A percentile compares a stretch with the other conserved stretches of the same genome.
These are phyloP conservation scores for Coniophora puteana DNA, from an alignment of 1,284 basidiomycete genomes.

Conservation along the genomic window DNA sequence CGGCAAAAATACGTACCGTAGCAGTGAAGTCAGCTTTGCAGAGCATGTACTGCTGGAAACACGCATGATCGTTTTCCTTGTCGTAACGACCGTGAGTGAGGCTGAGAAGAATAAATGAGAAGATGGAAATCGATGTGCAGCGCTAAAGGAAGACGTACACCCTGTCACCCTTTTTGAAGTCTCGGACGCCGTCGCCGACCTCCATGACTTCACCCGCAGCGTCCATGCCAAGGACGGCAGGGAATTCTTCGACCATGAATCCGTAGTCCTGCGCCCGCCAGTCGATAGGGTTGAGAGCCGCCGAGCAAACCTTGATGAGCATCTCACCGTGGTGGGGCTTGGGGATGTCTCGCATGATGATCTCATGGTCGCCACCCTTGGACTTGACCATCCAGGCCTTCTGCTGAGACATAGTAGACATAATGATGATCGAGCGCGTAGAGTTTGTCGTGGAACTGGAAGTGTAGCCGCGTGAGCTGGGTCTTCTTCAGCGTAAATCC, in stretches of 20 bases:
- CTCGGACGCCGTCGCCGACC: conserved; percentile 33
- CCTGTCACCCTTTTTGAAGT: conserved; percentile 36
- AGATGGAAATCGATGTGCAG: neutral
- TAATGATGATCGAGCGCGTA: too few relatives aligned
- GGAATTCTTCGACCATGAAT: conserved; percentile 26
- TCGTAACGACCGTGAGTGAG: conserved; percentile 8
- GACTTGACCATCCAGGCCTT: neutral
- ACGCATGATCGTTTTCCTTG: conserved; percentile 10
- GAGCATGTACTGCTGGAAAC: conserved; percentile 25
- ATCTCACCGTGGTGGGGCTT: conserved; percentile 10
- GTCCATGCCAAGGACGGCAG: conserved; percentile 44
- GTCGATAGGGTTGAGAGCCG: conserved; percentile 13
- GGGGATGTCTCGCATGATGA: conserved; percentile 13
- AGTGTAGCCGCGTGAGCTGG: too few relatives aligned
- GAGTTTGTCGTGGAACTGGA: too few relatives aligned
- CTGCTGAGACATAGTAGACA: too few relatives aligned
- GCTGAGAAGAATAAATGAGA: conserved; percentile 3
- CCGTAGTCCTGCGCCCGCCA: conserved; percentile 28
- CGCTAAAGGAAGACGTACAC: conserved; percentile 26
- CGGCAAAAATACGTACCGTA: conserved; percentile 13
- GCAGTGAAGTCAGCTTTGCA: conserved; percentile 17
- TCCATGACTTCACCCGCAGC: conserved; percentile 38
- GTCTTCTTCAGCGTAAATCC: too few relatives aligned
- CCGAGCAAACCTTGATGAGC: conserved; percentile 1
- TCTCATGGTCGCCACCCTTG: neutral